These are phyloP conservation scores for Fusarium nematophilum DNA, from an alignment of 2,329 filamentous ascomycete species.

Conservation along the genomic window DNA sequence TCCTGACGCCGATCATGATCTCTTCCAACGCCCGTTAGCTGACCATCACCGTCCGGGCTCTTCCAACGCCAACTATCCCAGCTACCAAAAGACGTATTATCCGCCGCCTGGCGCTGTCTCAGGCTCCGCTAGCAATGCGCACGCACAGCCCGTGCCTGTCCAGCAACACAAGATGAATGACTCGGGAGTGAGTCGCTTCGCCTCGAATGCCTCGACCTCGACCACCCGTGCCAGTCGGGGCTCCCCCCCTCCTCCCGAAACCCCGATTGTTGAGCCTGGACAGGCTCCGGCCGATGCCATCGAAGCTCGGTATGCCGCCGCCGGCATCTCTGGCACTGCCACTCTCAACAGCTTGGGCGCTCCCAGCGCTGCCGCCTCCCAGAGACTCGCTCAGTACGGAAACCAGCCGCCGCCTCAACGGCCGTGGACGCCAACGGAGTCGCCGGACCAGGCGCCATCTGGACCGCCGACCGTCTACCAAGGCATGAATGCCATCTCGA, in stretches of 20 bases:
- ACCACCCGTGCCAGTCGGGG: constrained; percentile 92
- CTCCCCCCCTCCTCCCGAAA: constrained; percentile 94
- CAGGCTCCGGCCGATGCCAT: constrained; percentile 82
- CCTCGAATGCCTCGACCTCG: constrained; percentile 90
- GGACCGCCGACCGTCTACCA: constrained; percentile 93
- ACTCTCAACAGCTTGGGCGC: constrained; percentile 79
- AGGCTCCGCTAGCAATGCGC: constrained; percentile 48
- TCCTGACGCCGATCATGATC: constrained; percentile 78
- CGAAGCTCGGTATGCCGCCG: constrained; percentile 89
- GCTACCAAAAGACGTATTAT: constrained; percentile 70
- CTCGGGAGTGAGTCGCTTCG: constrained; percentile 69
- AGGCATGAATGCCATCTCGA: constrained; percentile 77
- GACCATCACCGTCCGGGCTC: constrained; percentile 55
- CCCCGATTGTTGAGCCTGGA: constrained; percentile 80
- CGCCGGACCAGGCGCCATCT: constrained; percentile 85
- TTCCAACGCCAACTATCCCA: constrained; percentile 57
- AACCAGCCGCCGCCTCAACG: constrained; percentile 57
- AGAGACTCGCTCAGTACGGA: constrained; percentile 83
- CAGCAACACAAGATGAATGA: constrained; percentile 51
- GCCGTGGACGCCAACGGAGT: constrained; percentile 96
- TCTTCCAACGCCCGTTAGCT: constrained; percentile 77
- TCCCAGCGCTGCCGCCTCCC: constrained; percentile 82
- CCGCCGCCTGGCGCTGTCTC: constrained; percentile 63
- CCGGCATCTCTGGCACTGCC: constrained; percentile 87
- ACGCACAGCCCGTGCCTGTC: constrained; percentile 33